A percentile compares a stretch with the other conserved stretches of the same genome.
phyloP scores from a whole-genome alignment of 306 rosid species.

The Arachis hypogaea region DNA sequence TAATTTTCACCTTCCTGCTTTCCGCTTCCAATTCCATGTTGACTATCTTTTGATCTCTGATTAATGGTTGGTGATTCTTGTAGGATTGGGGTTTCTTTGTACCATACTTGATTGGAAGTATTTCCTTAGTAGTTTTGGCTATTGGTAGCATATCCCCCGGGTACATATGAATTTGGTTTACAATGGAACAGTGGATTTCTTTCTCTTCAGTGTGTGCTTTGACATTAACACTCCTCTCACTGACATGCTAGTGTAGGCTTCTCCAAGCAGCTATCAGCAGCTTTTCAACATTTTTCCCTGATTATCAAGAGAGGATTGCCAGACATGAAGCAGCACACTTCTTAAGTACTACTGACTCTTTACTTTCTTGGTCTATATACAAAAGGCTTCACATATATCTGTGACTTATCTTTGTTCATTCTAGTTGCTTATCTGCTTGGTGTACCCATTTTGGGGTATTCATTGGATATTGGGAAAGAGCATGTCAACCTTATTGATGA shows the following conservation, averaged over 20 bases:
- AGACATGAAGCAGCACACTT: constrained; percentile 98
- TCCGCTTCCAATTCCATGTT: neutral
- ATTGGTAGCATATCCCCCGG: constrained; percentile 96
- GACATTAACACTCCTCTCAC: constrained; percentile 20
- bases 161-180: constrained; percentile 47
- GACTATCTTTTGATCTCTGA: constrained; percentile 38
- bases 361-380: neutral
- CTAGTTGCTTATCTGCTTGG: constrained; percentile 87
- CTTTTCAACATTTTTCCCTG: constrained; percentile 86
- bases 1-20: constrained; percentile 14
- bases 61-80: constrained; percentile 37
- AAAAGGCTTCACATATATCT: constrained; percentile 28
- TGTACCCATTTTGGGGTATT: constrained; percentile 79
- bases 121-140: constrained; percentile 83
- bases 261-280: constrained; percentile 93
- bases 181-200: constrained; percentile 3
- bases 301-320: constrained; percentile 90
- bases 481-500: constrained; percentile 91
- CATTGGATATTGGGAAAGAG: constrained; percentile 94
- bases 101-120: constrained; percentile 91
- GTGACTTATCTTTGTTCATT: constrained; percentile 14
- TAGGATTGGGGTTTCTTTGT: constrained; percentile 97
- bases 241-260: constrained; percentile 63
- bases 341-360: constrained; percentile 52
- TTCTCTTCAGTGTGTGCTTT: constrained; percentile 34